Evolutionary conservation across 208 protist genomes (phyloP).

Genomic region (Dictyostelium gargantuum): DNA sequence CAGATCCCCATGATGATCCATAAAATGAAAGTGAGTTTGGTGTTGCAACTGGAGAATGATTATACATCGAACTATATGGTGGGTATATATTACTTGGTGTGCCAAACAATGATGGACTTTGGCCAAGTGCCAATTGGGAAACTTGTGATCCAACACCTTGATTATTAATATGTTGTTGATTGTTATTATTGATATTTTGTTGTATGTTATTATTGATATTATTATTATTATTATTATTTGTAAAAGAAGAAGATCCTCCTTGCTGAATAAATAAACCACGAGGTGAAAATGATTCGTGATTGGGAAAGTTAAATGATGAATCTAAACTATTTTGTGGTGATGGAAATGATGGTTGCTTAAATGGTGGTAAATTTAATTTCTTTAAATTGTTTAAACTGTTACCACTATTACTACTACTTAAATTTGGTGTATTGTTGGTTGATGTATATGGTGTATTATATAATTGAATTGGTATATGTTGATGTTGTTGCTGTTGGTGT

Average conservation of each 20-base stretch:
- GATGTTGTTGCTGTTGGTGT: background rate
- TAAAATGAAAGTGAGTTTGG: background rate
- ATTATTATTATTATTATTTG: background rate
- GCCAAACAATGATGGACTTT: slow-evolving; percentile 55
- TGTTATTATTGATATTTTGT: background rate
- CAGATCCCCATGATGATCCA: background rate
- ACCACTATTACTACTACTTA: slow-evolving; percentile 1
- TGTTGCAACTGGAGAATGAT: background rate
- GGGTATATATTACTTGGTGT: background rate
- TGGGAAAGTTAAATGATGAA: background rate
- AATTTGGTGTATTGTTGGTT: background rate
- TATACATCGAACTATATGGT: background rate
- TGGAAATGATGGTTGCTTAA: background rate
- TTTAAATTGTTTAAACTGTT: background rate
- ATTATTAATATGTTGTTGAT: background rate
- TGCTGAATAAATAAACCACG: background rate
- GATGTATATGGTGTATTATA: background rate
- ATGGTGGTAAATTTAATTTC: background rate
- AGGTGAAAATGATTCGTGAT: slow-evolving; percentile 58
- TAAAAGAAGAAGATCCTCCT: background rate
- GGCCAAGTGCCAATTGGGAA: slow-evolving; percentile 20
- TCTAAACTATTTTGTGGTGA: background rate
- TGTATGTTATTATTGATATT: background rate
- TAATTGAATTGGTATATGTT: background rate
- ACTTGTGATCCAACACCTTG: background rate